Conservation (phyloP, 176 grass and related monocot genomes). For the Saccharum officinarum region DNA sequence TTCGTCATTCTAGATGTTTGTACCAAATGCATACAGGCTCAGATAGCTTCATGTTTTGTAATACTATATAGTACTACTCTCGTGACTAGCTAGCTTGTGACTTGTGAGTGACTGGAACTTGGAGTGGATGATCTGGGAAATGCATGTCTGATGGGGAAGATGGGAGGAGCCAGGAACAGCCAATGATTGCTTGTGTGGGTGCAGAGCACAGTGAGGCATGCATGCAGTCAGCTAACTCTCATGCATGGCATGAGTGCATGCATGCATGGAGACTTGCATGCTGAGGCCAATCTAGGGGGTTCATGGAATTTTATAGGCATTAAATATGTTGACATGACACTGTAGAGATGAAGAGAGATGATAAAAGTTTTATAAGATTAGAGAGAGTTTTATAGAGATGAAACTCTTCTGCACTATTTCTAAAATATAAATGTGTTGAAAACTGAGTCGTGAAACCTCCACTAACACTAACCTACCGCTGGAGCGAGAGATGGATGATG, state of each 20-base stretch:
- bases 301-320: no score
- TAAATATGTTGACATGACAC: no score
- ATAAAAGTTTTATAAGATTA: no score
- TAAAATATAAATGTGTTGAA: no score
- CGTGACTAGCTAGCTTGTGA: constrained; percentile 12
- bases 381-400: no score
- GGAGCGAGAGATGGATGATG: not conserved
- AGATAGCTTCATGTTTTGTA: not conserved
- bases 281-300: no score
- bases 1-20: constrained; percentile 36
- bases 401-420: no score
- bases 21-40: constrained; percentile 28
- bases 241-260: constrained; percentile 30
- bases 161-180: constrained; percentile 29
- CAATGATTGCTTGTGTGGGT: constrained; percentile 41
- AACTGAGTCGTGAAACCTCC: no score
- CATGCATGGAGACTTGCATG: constrained; percentile 36
- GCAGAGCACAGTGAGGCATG: constrained; percentile 46
- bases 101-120: constrained; percentile 27
- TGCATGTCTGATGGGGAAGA: constrained; percentile 25
- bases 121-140: constrained; percentile 39
- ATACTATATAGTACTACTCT: not conserved
- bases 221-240: constrained; percentile 30
- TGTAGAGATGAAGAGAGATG: no score
- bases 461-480: not conserved